Base-by-base conservation (phyloP, 306 rosid genomes). In the Rosa rugosa region DNA sequence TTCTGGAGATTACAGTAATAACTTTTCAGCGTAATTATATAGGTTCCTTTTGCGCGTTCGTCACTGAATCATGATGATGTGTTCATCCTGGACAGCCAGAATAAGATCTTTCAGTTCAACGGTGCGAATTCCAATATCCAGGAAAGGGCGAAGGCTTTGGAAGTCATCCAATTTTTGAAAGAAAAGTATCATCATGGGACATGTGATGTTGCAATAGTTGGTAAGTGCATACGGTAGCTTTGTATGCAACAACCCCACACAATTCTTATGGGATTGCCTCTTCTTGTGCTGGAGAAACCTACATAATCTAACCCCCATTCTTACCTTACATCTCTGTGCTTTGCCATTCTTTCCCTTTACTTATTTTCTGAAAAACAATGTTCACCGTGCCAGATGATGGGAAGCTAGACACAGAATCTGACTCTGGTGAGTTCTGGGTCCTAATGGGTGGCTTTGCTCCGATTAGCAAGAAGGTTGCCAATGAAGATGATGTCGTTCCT, bases 391-490 rank as follows among this genome's bases (percentile, higher is more conserved):
- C 85, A 96, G 99, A 96, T 86, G 99, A 96, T 89, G 99, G 99
- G 73, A 96, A 96, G 89, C 84, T 96, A 77, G 99, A 96, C 76
- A 96, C 99, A 1, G 99, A 96, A 86, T 96, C 99, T 2, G 99
- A 96, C 85, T 96, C 99, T 0, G 99, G 99, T 79, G 99, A 96
- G 80, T 96, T 96, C 80, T 96, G 99, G 99, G 98, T 96, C 83
- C 97, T 96, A 82, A 89, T 96, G 73, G 99, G 99, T 81, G 99
- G 99, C 72, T 96, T 96, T 84, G 99, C 99, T 77, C 99, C 99
- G 49, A 96, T 96, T 81, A 98, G 93, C 75, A 96, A 96, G 91
- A 96, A 93, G 87, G 90, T 96, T 53, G 75, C 84, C 38, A 49
- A 80, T 45, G 99, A 96, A 80, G 99, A 96, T 84, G 99, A 96